Conservation (phyloP, 1,139 yeast genomes). For the Tardiomyces digboiensis region DNA sequence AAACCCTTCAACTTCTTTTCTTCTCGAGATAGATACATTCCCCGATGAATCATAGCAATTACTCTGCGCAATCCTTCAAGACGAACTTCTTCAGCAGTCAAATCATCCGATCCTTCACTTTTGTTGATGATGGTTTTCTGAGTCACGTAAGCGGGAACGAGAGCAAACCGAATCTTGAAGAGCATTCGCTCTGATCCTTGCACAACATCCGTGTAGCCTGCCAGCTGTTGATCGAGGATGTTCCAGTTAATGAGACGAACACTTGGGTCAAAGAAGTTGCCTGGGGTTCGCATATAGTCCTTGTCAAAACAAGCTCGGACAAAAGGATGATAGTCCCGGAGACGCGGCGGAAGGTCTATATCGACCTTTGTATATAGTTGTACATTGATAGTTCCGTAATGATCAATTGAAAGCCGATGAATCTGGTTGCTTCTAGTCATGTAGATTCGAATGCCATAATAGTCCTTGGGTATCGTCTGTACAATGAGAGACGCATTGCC, state of each 20-base stretch:
- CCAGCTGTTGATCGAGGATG: conserved; percentile 76
- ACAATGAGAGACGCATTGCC: conserved; percentile 38
- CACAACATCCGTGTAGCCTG: conserved; percentile 76
- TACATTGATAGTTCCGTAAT: conserved; percentile 60
- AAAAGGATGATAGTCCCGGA: conserved; percentile 37
- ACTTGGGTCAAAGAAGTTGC: conserved; percentile 45
- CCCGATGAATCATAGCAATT: conserved; percentile 56
- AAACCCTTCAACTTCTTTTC: conserved; percentile 28
- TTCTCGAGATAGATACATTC: conserved; percentile 38
- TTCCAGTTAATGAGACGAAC: conserved; percentile 72
- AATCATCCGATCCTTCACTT: conserved; percentile 34
- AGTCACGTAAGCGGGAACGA: conserved; percentile 62
- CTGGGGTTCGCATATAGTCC: conserved; percentile 47
- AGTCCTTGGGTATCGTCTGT: conserved; percentile 32
- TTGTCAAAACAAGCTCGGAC: conserved; percentile 75
- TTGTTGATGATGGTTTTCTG: conserved; percentile 18
- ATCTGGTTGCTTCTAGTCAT: conserved; percentile 75
- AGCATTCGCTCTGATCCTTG: conserved; percentile 41
- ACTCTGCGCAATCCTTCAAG: conserved; percentile 78
- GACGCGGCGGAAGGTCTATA: conserved; percentile 16
- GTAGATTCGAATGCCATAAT: conserved; percentile 54
- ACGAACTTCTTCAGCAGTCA: conserved; percentile 74
- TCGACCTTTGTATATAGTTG: conserved; percentile 47
- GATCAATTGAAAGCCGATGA: conserved; percentile 70
- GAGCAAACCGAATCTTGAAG: conserved; percentile 75